Evolutionary conservation across 306 rosid species (phyloP).

Genomic region (Sicyos baderoa): DNA sequence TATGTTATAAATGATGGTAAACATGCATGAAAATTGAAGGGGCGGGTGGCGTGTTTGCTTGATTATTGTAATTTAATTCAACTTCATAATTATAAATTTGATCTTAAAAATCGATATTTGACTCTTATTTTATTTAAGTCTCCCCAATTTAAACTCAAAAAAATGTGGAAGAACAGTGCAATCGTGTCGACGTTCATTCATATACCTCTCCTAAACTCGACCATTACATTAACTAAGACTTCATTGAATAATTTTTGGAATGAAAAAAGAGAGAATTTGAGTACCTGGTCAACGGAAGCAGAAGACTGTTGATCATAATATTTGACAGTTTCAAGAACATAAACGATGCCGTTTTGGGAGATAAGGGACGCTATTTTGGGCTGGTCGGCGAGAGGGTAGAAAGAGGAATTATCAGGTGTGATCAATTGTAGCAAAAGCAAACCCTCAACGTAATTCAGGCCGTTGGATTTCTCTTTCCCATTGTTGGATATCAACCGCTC

Average conservation of each 20-base stretch:
- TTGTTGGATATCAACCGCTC: slow-evolving; percentile 41
- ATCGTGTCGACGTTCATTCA: no score
- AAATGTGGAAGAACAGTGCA: no score
- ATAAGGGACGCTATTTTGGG: slow-evolving; percentile 45
- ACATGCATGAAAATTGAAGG: no score
- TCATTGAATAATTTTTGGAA: not conserved
- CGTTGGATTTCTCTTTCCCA: slow-evolving; percentile 24
- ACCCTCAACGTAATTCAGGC: slow-evolving; percentile 62
- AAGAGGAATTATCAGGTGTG: slow-evolving; percentile 51
- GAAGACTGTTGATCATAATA: slow-evolving; percentile 37
- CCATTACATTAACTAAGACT: not conserved
- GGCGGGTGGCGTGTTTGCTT: no score
- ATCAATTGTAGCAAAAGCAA: slow-evolving; percentile 37
- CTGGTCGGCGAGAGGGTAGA: slow-evolving; percentile 41
- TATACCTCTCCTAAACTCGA: no score
- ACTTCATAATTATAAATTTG: no score
- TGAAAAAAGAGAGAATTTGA: not conserved
- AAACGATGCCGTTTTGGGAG: slow-evolving; percentile 41
- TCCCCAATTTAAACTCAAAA: no score
- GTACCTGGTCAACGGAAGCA: slow-evolving; percentile 31
- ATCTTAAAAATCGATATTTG: no score
- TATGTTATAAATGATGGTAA: no score
- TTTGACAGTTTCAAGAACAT: slow-evolving; percentile 48
- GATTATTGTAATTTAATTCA: no score
- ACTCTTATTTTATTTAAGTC: no score